phyloP scores from a whole-genome alignment of 495 filamentous ascomycete genomes.

The Neohortaea acidophila region DNA sequence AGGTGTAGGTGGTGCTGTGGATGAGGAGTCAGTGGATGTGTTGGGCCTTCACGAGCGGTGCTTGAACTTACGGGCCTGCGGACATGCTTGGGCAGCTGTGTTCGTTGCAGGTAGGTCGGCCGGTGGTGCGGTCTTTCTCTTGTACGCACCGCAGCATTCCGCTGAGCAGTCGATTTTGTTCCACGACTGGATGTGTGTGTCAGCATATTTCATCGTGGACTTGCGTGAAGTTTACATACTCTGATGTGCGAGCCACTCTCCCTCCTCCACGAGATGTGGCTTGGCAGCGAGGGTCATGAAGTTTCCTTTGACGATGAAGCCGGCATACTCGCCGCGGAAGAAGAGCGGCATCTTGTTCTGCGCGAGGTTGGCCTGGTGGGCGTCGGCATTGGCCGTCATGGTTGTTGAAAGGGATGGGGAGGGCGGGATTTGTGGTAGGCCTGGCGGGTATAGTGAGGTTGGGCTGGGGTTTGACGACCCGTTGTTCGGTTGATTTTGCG shows the following conservation, averaged over 20 bases:
- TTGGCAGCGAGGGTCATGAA: slow-evolving; percentile 87
- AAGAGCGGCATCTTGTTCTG: slow-evolving; percentile 45
- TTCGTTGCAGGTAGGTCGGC: slow-evolving; percentile 63
- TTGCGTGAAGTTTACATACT: slow-evolving; percentile 36
- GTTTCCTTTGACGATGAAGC: slow-evolving; percentile 84
- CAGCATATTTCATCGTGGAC: slow-evolving; percentile 5
- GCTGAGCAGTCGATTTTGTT: slow-evolving; percentile 75
- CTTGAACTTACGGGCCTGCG: slow-evolving; percentile 59
- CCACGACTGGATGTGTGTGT: slow-evolving; percentile 47
- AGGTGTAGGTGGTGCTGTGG: slow-evolving; percentile 72
- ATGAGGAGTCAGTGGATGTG: slow-evolving; percentile 1
- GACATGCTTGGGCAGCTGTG: slow-evolving; percentile 80
- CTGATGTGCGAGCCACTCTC: slow-evolving; percentile 91
- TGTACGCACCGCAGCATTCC: slow-evolving; percentile 72
- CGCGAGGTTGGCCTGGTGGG: slow-evolving; percentile 6
- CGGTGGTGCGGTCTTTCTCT: slow-evolving; percentile 54
- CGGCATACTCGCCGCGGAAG: slow-evolving; percentile 66
- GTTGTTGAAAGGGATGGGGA: slow-evolving; percentile 20
- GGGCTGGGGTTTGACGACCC: slow-evolving; percentile 28
- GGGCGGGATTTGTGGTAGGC: slow-evolving; percentile 8
- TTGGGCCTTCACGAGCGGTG: background rate
- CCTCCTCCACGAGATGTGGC: slow-evolving; percentile 74
- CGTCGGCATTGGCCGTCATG: slow-evolving; percentile 15
- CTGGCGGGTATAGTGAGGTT: slow-evolving; percentile 26
- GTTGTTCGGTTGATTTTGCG: slow-evolving; percentile 11